Evolutionary conservation across 1,284 basidiomycete genomes (phyloP).

Genomic region (Irpex sp.): DNA sequence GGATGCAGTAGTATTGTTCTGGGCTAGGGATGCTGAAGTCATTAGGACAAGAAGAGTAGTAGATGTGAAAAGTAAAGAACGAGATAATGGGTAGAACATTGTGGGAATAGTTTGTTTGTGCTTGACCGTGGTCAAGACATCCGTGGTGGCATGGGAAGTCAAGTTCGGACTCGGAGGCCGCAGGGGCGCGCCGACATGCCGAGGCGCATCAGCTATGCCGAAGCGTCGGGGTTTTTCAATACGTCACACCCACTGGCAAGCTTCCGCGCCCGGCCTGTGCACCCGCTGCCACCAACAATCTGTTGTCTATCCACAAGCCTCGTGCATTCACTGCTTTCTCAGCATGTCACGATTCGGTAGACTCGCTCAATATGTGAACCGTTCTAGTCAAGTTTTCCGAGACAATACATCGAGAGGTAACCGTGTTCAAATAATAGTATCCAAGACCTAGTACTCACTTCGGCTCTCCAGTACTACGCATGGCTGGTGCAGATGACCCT

Average conservation of each 20-base stretch:
- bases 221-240: not conserved
- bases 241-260: not conserved
- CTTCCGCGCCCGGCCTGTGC: too few species aligned
- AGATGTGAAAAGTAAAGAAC: not conserved
- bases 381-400: constrained; percentile 28
- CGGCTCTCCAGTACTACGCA: constrained; percentile 52
- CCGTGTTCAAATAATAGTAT: constrained; percentile 12
- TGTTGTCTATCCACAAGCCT: not conserved
- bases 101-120: not conserved
- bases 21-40: not conserved
- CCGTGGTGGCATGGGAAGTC: too few species aligned
- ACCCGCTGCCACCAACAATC: too few species aligned
- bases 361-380: constrained; percentile 33
- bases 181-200: too few species aligned
- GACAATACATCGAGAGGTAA: constrained; percentile 31
- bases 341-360: constrained; percentile 23
- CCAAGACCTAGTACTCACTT: constrained; percentile 5
- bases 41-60: not conserved
- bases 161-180: too few species aligned
- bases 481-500: constrained; percentile 67
- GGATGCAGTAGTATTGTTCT: constrained; percentile 4
- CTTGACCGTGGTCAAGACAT: not conserved
- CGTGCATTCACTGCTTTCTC: not conserved
- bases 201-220: not conserved
- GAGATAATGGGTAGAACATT: not conserved